Conservation (phyloP, 768 basidiomycete species). For the Psilocybe cubensis region DNA sequence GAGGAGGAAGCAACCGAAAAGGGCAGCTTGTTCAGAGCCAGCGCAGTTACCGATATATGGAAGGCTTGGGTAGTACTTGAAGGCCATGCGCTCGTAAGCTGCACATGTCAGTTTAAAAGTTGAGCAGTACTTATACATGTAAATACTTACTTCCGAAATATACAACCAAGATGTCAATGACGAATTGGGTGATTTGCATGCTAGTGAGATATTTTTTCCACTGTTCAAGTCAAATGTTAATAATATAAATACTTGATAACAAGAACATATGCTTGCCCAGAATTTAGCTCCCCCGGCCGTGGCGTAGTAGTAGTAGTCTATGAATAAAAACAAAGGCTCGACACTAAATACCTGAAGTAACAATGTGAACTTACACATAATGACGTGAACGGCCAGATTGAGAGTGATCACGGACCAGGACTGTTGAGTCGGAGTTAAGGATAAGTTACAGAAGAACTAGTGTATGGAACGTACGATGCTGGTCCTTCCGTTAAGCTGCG, state of each 20-base stretch:
- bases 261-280: conserved; percentile 62
- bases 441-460: not conserved
- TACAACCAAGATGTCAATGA: conserved; percentile 88
- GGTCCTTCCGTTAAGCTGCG: conserved; percentile 92
- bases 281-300: conserved; percentile 96
- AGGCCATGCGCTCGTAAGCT: conserved; percentile 85
- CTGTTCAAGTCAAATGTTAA: conserved; percentile 40
- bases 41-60: conserved; percentile 85
- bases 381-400: conserved; percentile 92
- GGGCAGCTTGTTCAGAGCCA: conserved; percentile 85
- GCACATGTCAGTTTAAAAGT: conserved; percentile 4
- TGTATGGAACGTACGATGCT: conserved; percentile 69
- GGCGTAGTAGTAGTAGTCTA: conserved; percentile 99
- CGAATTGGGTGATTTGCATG: conserved; percentile 96
- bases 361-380: conserved; percentile 83
- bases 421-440: conserved; percentile 39
- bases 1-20: conserved; percentile 88
- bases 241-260: not conserved
- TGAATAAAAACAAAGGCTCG: not conserved
- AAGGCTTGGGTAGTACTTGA: conserved; percentile 60
- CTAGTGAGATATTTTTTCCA: conserved; percentile 99
- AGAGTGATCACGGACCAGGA: conserved; percentile 96
- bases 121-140: conserved; percentile 1
- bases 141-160: conserved; percentile 90
- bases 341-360: not conserved